phyloP scores from a whole-genome alignment of 2,329 filamentous ascomycete genomes.

The Fusarium equiseti region DNA sequence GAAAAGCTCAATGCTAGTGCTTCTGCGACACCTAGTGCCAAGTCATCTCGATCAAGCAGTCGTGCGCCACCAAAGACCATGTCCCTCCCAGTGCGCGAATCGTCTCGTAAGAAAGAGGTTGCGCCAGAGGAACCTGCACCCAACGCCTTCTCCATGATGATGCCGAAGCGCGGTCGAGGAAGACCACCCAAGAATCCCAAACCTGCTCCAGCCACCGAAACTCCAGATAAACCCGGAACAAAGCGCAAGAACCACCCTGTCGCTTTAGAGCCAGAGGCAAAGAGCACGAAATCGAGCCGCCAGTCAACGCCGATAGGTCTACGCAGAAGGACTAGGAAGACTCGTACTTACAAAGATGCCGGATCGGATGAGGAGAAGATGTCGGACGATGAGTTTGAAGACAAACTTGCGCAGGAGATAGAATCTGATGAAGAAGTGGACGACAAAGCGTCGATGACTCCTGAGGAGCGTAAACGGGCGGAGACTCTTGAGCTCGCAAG shows the following conservation, averaged over 20 bases:
- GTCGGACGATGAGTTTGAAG: constrained; percentile 87
- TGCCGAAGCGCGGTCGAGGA: constrained; percentile 56
- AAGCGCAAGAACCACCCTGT: constrained; percentile 53
- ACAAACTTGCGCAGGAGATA: constrained; percentile 76
- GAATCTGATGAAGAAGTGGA: constrained; percentile 55
- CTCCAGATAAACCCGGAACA: constrained; percentile 33
- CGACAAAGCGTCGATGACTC: constrained; percentile 51
- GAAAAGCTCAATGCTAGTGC: constrained; percentile 63
- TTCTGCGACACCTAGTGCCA: constrained; percentile 50
- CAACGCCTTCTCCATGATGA: constrained; percentile 68
- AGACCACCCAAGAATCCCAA: constrained; percentile 46
- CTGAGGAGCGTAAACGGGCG: constrained; percentile 73
- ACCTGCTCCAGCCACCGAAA: constrained; percentile 24
- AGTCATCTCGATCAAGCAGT: constrained; percentile 57
- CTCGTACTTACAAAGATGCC: constrained; percentile 63
- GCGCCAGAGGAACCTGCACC: constrained; percentile 29
- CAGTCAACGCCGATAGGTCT: constrained; percentile 77
- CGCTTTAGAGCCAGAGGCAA: constrained; percentile 59
- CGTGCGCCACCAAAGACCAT: constrained; percentile 39
- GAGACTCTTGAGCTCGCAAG: constrained; percentile 82
- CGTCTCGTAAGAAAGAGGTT: constrained; percentile 51
- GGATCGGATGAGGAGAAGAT: constrained; percentile 72
- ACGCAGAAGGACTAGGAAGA: constrained; percentile 64
- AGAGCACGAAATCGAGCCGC: constrained; percentile 80
- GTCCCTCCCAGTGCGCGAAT: constrained; percentile 54